Evolutionary conservation across 2,329 filamentous ascomycete species (phyloP).

Genomic region (Colletotrichum somersetense): DNA sequence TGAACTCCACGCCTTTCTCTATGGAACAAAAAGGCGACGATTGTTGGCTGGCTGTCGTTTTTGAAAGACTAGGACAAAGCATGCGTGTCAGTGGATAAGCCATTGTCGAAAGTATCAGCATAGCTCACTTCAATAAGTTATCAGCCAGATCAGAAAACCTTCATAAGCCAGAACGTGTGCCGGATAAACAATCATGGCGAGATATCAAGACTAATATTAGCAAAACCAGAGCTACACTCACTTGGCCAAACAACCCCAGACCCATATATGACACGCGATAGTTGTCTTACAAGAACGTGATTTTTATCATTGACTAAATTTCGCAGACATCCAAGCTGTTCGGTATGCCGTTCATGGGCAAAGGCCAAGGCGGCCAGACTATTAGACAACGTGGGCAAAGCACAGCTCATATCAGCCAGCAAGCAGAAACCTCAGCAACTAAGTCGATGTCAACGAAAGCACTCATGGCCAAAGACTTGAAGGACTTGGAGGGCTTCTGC

Average conservation of each 20-base stretch:
- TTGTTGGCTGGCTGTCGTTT: too few relatives aligned
- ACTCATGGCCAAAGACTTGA: background rate
- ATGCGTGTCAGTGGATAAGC: too few relatives aligned
- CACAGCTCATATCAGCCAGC: background rate
- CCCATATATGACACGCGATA: background rate
- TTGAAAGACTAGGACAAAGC: background rate
- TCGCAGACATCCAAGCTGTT: background rate
- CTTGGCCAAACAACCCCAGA: background rate
- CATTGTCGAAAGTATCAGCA: background rate
- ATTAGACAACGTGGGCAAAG: background rate
- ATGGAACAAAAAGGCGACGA: too few relatives aligned
- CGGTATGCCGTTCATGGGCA: background rate
- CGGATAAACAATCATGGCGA: background rate
- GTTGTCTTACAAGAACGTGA: too few relatives aligned
- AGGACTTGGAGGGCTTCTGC: slow-evolving; percentile 25
- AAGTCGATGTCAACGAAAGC: background rate
- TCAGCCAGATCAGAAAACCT: background rate
- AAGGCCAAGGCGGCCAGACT: background rate
- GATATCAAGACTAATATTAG: background rate
- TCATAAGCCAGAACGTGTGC: background rate
- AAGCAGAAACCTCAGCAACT: background rate
- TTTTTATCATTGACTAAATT: background rate
- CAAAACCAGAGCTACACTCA: background rate
- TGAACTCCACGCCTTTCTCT: background rate
- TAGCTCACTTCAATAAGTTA: too few relatives aligned